These are phyloP conservation scores for Plantago ovata DNA, from an alignment of 257 asterid genomes.

Conservation along the genomic window DNA sequence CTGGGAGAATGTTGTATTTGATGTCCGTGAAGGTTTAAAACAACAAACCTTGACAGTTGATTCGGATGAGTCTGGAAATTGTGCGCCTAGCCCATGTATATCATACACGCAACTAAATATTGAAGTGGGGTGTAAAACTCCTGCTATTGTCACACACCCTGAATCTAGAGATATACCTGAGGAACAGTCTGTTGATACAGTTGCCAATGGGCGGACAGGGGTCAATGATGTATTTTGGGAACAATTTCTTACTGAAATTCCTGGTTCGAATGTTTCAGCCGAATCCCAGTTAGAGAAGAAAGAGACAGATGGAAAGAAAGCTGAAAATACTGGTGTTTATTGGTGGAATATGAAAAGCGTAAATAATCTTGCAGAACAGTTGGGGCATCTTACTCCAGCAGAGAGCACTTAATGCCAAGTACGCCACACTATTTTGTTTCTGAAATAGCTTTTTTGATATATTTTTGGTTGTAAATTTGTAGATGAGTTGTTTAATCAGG, in stretches of 20 bases:
- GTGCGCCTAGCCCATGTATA: conserved; percentile 45
- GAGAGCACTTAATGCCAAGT: conserved; percentile 60
- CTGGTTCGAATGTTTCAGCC: conserved; percentile 54
- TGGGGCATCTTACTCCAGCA: conserved; percentile 82
- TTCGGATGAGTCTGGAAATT: conserved; percentile 42
- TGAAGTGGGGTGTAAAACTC: conserved; percentile 31
- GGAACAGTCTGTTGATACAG: conserved; percentile 32
- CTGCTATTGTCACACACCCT: conserved; percentile 64
- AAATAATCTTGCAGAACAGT: conserved; percentile 60
- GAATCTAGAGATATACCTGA: conserved; percentile 45
- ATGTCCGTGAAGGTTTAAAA: conserved; percentile 34
- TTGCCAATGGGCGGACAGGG: conserved; percentile 47
- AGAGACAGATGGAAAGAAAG: conserved; percentile 39
- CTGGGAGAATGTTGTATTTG: conserved; percentile 57
- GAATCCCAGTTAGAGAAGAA: conserved; percentile 45
- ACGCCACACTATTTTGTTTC: conserved; percentile 19
- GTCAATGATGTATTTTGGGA: conserved; percentile 93
- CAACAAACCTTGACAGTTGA: conserved; percentile 38
- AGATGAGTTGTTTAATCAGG: conserved; percentile 29
- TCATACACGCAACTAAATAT: conserved; percentile 52
- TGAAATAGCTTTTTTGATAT: conserved; percentile 22
- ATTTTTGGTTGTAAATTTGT: conserved; percentile 28
- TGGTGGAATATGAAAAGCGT: conserved; percentile 72
- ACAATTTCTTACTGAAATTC: conserved; percentile 89
- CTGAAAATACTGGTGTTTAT: conserved; percentile 40